These are phyloP conservation scores for Solanum lycopersicoides DNA, from an alignment of 257 asterid genomes.

Conservation along the genomic window DNA sequence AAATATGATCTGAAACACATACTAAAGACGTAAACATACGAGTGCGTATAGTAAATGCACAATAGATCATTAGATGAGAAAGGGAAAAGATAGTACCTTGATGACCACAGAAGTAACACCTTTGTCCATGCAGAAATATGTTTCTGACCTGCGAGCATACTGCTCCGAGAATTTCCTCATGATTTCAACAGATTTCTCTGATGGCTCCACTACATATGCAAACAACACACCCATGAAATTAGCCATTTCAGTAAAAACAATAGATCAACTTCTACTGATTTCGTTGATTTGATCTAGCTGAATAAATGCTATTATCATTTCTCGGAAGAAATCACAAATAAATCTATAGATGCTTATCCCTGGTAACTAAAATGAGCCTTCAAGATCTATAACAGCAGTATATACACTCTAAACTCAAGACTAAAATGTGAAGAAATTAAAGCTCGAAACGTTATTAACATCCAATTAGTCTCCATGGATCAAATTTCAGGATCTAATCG, in stretches of 20 bases:
- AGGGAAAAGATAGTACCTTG: conserved; percentile 33
- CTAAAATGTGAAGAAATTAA: background rate
- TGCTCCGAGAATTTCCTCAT: conserved; percentile 99
- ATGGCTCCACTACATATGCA: conserved; percentile 56
- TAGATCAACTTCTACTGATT: background rate
- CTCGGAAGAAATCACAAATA: background rate
- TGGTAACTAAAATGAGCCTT: background rate
- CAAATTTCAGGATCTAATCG: background rate
- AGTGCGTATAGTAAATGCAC: background rate
- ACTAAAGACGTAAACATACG: background rate
- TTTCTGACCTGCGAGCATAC: conserved; percentile 78
- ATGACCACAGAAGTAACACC: conserved; percentile 87
- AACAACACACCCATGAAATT: background rate
- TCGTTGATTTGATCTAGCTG: background rate
- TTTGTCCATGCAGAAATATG: conserved; percentile 89
- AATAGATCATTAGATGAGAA: background rate
- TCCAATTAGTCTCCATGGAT: background rate
- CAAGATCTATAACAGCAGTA: background rate
- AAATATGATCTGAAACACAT: background rate
- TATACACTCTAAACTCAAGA: background rate
- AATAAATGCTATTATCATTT: background rate
- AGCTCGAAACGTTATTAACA: background rate
- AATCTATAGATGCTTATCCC: background rate
- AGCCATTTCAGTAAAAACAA: background rate
- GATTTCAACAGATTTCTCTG: conserved; percentile 84